Evolutionary conservation across 331 rosid genomes (phyloP).

Genomic region (Erythrophleum ivorense): DNA sequence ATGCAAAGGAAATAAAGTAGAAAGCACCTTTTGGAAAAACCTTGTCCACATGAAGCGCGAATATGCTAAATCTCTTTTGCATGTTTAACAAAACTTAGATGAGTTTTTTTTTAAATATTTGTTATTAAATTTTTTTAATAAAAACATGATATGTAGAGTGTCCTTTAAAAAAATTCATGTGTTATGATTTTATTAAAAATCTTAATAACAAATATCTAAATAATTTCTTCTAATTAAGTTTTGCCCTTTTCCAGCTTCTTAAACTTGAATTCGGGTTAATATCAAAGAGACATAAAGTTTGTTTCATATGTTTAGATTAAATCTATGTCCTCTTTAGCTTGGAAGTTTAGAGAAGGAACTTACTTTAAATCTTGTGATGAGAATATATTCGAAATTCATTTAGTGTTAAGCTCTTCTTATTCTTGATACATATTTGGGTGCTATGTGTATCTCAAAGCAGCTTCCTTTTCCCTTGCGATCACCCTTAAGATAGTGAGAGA

Average conservation of each 20-base stretch:
- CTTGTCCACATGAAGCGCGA: conserved; percentile 43
- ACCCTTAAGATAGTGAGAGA: conserved; percentile 33
- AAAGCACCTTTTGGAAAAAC: conserved; percentile 50
- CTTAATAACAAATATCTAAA: too few species aligned
- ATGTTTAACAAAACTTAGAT: neutral
- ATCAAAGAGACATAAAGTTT: neutral
- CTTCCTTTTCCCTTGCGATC: neutral
- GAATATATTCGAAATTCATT: neutral
- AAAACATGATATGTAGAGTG: neutral
- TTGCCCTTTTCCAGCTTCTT: neutral
- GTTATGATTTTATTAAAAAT: too few species aligned
- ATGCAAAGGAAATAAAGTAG: conserved; percentile 40
- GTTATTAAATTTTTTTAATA: neutral
- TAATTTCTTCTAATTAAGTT: too few species aligned
- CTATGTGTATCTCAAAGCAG: neutral
- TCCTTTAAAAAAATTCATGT: too few species aligned
- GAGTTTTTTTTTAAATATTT: neutral
- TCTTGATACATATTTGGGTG: neutral
- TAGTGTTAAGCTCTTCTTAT: neutral
- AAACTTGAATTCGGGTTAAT: neutral
- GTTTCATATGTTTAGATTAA: neutral
- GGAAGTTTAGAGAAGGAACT: neutral
- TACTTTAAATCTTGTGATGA: neutral
- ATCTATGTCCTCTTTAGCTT: neutral
- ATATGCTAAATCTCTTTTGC: neutral